A percentile compares a stretch with the other conserved stretches of the same genome.
phyloP scores from a whole-genome alignment of 1,139 yeast genomes.

The Sugiyamaella paludigena region DNA sequence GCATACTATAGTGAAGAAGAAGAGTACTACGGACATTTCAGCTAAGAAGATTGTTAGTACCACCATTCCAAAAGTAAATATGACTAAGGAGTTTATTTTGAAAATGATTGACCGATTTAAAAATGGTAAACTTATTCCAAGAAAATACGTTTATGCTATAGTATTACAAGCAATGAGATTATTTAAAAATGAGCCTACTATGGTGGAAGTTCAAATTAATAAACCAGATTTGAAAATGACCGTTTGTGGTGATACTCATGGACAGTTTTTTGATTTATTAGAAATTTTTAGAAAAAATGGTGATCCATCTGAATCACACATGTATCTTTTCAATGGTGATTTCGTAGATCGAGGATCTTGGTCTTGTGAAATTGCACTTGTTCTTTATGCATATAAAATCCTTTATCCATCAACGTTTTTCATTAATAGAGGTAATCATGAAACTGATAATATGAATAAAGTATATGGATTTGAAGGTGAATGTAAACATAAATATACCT shows the following conservation, averaged over 20 bases:
- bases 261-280: slow-evolving; percentile 87
- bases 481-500: slow-evolving; percentile 77
- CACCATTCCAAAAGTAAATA: slow-evolving; percentile 23
- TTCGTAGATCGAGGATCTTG: slow-evolving; percentile 98
- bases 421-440: slow-evolving; percentile 94
- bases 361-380: slow-evolving; percentile 94
- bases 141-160: slow-evolving; percentile 80
- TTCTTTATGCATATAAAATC: slow-evolving; percentile 74
- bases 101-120: slow-evolving; percentile 68
- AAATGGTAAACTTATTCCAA: slow-evolving; percentile 70
- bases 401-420: slow-evolving; percentile 70
- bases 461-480: slow-evolving; percentile 97
- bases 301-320: slow-evolving; percentile 59
- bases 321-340: slow-evolving; percentile 90
- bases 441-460: slow-evolving; percentile 94
- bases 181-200: slow-evolving; percentile 63
- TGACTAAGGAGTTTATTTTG: slow-evolving; percentile 55
- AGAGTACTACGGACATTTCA: slow-evolving; percentile 10
- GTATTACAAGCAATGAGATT: slow-evolving; percentile 68
- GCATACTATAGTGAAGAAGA: not conserved
- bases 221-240: slow-evolving; percentile 51
- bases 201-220: slow-evolving; percentile 66
- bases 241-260: slow-evolving; percentile 97
- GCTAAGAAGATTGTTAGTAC: slow-evolving; percentile 9
- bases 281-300: slow-evolving; percentile 78